Evolutionary conservation across 163 green algal species (phyloP).

Genomic region (Trebouxiophyceae sp.): DNA sequence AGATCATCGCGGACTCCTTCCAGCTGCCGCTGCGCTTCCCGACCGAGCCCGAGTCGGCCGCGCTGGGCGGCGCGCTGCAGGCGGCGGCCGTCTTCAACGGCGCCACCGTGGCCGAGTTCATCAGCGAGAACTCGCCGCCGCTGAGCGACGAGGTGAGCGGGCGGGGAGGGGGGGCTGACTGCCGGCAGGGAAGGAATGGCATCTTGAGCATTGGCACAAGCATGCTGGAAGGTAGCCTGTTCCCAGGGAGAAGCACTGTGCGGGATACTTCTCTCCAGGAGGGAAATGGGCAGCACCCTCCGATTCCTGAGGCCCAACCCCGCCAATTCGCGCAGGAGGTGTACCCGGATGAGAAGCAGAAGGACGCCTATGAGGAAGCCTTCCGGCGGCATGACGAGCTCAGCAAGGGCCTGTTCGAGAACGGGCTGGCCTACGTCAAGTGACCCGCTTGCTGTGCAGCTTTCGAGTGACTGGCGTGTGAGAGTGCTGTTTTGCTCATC

Average conservation of each 20-base stretch:
- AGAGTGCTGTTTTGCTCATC: no score
- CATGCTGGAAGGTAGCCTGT: no score
- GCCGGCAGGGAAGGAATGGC: no score
- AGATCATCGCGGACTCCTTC: conserved; percentile 71
- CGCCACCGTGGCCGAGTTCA: conserved; percentile 11
- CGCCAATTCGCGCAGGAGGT: neutral
- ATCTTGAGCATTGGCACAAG: no score
- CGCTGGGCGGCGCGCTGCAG: conserved; percentile 80
- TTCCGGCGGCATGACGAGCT: neutral
- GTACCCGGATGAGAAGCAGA: neutral
- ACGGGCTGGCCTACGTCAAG: neutral
- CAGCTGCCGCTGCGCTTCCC: conserved; percentile 53
- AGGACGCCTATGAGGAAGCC: neutral
- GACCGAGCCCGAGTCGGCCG: conserved; percentile 71
- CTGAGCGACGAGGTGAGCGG: conserved; percentile 24
- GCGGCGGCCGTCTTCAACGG: conserved; percentile 36
- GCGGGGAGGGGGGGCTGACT: no score
- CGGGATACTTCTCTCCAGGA: no score
- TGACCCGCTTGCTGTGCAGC: no score
- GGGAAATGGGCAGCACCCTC: no score
- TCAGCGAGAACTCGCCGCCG: conserved; percentile 32
- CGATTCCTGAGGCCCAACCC: no score
- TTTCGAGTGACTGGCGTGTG: no score
- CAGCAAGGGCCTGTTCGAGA: neutral
- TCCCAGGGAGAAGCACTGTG: no score